A percentile compares a stretch with the other conserved stretches of the same genome.
Evolutionary conservation across 768 basidiomycete genomes (phyloP).

Genomic region (Nidularia sp.): DNA sequence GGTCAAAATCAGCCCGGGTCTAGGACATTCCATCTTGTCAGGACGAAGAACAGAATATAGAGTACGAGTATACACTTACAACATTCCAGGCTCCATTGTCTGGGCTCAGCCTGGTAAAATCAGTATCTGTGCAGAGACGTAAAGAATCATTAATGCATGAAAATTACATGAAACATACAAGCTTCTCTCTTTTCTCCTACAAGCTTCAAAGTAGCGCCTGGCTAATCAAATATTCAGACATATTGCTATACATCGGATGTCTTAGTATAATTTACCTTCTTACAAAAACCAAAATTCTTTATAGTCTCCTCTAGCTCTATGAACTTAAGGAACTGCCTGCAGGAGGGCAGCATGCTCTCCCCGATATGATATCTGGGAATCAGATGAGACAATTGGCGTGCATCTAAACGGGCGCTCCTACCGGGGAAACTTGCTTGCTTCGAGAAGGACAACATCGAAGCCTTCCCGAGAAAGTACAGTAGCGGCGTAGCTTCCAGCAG

Average conservation of each 20-base stretch:
- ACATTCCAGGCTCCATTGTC: conserved; percentile 59
- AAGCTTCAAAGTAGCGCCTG: conserved; percentile 60
- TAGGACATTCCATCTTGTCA: conserved; percentile 10
- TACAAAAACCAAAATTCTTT: conserved; percentile 22
- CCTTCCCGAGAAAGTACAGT: no score
- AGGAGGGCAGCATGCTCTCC: conserved; percentile 27
- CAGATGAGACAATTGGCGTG: no score
- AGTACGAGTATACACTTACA: conserved; percentile 25
- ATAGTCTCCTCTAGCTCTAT: conserved; percentile 24
- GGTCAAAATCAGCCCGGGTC: conserved; percentile 57
- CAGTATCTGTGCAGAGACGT: conserved; percentile 39
- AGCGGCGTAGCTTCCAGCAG: no score
- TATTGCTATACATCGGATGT: not conserved
- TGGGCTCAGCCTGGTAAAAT: conserved; percentile 49
- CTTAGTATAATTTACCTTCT: conserved; percentile 14
- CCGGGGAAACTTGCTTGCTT: no score
- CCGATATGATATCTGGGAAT: conserved; percentile 28
- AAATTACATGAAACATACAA: conserved; percentile 31
- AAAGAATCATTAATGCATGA: not conserved
- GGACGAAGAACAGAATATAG: not conserved
- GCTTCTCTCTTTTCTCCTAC: conserved; percentile 50
- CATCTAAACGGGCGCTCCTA: no score
- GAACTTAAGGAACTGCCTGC: conserved; percentile 26
- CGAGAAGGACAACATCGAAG: no score
- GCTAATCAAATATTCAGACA: conserved; percentile 25